Evolutionary conservation across 805 yeast species (phyloP).

Genomic region (Schizosaccharomyces lindneri): DNA sequence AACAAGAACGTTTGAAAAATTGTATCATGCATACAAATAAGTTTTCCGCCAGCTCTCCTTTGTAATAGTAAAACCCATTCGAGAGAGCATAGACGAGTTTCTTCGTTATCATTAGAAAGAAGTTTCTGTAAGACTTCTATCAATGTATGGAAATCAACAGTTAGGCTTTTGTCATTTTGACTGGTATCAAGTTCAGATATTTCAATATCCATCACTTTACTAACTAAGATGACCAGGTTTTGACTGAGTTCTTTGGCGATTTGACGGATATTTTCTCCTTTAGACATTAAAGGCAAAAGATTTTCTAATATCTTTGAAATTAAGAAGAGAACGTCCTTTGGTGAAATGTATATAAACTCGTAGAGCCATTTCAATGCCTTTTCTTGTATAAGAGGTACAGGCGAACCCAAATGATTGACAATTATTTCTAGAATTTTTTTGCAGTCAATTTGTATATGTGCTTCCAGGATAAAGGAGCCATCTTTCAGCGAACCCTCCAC

Average conservation of each 20-base stretch:
- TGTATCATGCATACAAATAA: slow-evolving; percentile 24
- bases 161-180: slow-evolving; percentile 5
- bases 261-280: slow-evolving; percentile 24
- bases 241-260: slow-evolving; percentile 33
- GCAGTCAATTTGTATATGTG: slow-evolving; percentile 49
- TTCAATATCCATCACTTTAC: slow-evolving; percentile 16
- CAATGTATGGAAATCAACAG: slow-evolving; percentile 29
- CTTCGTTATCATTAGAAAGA: slow-evolving; percentile 49
- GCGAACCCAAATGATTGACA: slow-evolving; percentile 51
- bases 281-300: slow-evolving; percentile 37
- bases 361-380: slow-evolving; percentile 67
- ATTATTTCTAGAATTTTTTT: slow-evolving; percentile 36
- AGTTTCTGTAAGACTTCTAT: slow-evolving; percentile 51
- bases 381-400: slow-evolving; percentile 51
- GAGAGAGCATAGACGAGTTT: slow-evolving; percentile 56
- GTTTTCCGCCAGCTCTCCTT: slow-evolving; percentile 34
- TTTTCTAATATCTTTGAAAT: slow-evolving; percentile 54
- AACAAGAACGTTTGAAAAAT: slow-evolving; percentile 56
- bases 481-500: slow-evolving; percentile 16
- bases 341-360: slow-evolving; percentile 44
- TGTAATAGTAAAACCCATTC: slow-evolving; percentile 80
- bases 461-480: slow-evolving; percentile 43
- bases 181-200: slow-evolving; percentile 7
- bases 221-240: slow-evolving; percentile 28
- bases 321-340: slow-evolving; percentile 46